Evolutionary conservation across 345 rosid species (phyloP), one percentile per base, ranked within the genome.

Genomic region (Litchi chinensis): DNA sequence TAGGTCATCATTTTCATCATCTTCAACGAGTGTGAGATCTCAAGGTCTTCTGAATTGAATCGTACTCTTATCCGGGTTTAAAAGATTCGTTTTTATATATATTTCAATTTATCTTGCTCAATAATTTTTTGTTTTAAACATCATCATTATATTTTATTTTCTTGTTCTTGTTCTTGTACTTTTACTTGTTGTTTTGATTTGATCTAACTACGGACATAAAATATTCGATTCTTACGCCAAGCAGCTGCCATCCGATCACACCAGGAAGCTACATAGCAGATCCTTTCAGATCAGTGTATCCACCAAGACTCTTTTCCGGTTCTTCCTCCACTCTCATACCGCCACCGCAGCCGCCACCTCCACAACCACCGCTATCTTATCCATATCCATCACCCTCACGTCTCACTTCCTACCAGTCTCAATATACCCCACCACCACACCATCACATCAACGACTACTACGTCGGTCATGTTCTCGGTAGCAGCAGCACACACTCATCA

Each of bases 281-380:
- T 81, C 90, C 88, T 59, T 89, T 77, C 78, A 86, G 91, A 84
- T 83, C 95, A 76, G 81, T 86, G 66, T 89, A 90, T 69, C 88
- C 86, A 39, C 86, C 90, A 48, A 84, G 91, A 77, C 77, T 88
- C 11, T 86, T 85, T 80, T 48, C 97, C 5, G 88, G 87, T 6
- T 89, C 89, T 73, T 80, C 95, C 11, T 79, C 92, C 40, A 81
- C 81, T 11, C 77, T 79, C 44, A 74, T 83, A 54, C 84, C 57
- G 0, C 90, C 83, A 6, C 86, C 78, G 22, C 85, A 83, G 0
- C 88, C 48, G 9, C 85, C 18, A 11, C 68, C 79, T 5, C 80
- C 64, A 24, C 76, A 76, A 28, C 86, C 62, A 3, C 86, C 83
- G 4, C 92, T 73, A 24, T 84, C 90, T 1, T 88, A 79, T 81